phyloP scores from a whole-genome alignment of 805 yeast species.

The Candida yuanshanica region DNA sequence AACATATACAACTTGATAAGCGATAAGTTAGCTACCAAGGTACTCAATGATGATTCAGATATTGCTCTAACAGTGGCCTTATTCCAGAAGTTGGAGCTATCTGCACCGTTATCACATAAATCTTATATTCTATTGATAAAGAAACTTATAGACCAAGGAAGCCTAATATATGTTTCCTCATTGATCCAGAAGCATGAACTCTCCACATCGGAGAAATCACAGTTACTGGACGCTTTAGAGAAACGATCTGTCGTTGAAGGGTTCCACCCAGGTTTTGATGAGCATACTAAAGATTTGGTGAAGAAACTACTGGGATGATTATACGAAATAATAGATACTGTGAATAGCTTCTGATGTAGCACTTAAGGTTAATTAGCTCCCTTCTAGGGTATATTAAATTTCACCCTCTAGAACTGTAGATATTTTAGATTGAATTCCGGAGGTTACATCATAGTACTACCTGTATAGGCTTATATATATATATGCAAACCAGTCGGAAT shows the following conservation, averaged over 20 bases:
- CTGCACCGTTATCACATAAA: background rate
- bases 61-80: background rate
- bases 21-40: background rate
- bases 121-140: background rate
- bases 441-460: no score
- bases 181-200: background rate
- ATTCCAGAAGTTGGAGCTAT: background rate
- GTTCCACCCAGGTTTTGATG: background rate
- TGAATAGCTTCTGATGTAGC: background rate
- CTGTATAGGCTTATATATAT: no score
- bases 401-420: no score
- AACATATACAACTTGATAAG: background rate
- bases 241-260: background rate
- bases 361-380: no score
- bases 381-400: no score
- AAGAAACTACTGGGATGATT: background rate
- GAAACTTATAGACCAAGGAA: background rate
- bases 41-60: background rate
- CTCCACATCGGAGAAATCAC: background rate
- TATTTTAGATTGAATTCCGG: no score
- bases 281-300: background rate
- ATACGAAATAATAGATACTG: no score
- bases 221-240: background rate
- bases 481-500: no score
- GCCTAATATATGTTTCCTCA: background rate